Evolutionary conservation across 2,329 filamentous ascomycete genomes (phyloP).

Genomic region (Aspergillus texensis): DNA sequence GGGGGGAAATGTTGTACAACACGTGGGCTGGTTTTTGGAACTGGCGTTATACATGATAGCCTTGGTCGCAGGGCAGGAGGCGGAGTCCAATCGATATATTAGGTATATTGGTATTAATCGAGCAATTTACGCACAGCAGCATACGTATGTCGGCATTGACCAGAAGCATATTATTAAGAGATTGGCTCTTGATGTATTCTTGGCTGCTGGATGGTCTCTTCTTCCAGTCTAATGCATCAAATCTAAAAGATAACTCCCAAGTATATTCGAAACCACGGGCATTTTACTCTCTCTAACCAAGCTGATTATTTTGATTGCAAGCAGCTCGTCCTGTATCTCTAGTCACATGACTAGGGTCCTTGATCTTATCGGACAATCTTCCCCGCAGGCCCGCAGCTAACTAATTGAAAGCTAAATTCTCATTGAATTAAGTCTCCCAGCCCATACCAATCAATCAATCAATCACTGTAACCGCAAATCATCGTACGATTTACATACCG

Average conservation of each 20-base stretch:
- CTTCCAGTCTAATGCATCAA: neutral
- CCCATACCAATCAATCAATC: no score
- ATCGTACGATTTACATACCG: neutral
- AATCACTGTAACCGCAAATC: neutral
- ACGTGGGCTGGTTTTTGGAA: neutral
- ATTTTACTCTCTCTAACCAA: neutral
- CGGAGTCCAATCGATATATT: neutral
- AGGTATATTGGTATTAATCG: neutral
- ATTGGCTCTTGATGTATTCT: neutral
- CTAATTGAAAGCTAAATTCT: neutral
- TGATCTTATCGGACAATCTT: conserved; percentile 24
- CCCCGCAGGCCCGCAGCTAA: conserved; percentile 9
- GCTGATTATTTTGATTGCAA: no score
- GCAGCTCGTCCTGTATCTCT: neutral
- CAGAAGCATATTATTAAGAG: neutral
- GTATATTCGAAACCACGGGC: neutral
- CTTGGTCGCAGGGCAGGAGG: neutral
- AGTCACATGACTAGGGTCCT: conserved; percentile 27
- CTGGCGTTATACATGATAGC: neutral
- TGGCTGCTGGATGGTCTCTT: neutral
- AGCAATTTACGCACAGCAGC: neutral
- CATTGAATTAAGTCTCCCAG: neutral
- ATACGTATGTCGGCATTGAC: neutral
- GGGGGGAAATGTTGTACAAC: neutral
- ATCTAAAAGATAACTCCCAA: neutral